These are phyloP conservation scores for Micractinium sp. DNA, from an alignment of 139 green algal species.

Conservation along the genomic window DNA sequence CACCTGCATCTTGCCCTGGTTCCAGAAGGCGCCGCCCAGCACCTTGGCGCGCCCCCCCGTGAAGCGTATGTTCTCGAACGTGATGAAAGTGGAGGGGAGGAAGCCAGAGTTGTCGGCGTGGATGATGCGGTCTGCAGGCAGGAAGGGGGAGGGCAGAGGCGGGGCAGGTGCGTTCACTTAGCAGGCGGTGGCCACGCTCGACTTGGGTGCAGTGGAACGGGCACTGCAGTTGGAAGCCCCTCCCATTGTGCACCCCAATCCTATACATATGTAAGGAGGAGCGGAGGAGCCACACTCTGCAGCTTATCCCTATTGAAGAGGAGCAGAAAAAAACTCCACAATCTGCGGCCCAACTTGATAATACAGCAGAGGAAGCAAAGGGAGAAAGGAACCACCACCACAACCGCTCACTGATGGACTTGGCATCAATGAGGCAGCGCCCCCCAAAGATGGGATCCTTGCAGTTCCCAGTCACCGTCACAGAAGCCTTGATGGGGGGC, in stretches of 20 bases:
- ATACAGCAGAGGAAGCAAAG: no score
- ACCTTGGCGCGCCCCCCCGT: background rate
- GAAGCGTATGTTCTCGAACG: conserved; percentile 46
- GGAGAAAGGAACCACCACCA: no score
- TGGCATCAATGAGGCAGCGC: conserved; percentile 42
- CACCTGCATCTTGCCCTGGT: conserved; percentile 42
- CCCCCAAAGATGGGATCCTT: conserved; percentile 31
- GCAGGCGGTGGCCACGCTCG: no score
- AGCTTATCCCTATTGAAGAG: no score
- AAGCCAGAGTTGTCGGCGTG: conserved; percentile 46
- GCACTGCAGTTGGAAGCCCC: no score
- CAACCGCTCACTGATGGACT: background rate
- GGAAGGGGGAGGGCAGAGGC: background rate
- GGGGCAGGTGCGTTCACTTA: no score
- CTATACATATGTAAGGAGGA: no score
- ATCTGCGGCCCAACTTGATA: no score
- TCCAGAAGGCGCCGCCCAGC: conserved; percentile 42
- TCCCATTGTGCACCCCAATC: no score
- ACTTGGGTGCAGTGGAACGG: no score
- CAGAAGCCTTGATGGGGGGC: conserved; percentile 33
- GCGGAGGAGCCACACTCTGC: no score
- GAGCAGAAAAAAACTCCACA: no score
- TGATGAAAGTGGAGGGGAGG: conserved; percentile 27
- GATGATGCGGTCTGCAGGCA: conserved; percentile 26
- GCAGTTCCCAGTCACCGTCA: conserved; percentile 45